Base-by-base conservation (phyloP, 2,329 filamentous ascomycete genomes). In the Celoporthe dispersa region DNA sequence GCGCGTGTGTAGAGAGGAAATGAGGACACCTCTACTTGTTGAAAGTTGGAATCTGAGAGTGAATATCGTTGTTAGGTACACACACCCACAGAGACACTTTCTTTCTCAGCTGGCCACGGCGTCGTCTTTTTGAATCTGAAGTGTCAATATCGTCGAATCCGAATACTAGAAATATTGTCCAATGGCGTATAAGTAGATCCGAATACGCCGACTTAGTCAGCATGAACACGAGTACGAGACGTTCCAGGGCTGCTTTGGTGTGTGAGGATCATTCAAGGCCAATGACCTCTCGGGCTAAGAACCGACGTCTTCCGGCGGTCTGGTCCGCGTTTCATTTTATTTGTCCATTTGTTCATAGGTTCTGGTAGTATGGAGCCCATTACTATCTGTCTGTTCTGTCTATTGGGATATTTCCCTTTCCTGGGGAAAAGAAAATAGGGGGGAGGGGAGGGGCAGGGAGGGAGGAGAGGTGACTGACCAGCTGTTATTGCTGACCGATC, bases 141-240 rank as follows among this genome's bases (percentile, higher is more conserved):
- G n/a, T 6, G 25, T 44, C 33, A 60, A 2, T 37, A 60, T 44
- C 60, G n/a, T 63, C 35, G 62, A 64, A 64, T 28, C 62, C 62
- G 62, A 48, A 48, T 64, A 64, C 62, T 22, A 16, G 14, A 19
- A 16, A 22, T 12, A 19, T n/a, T 33, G 41, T 0, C 62, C 62
- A 51, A 64, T 64, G 22, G 62, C 62, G 62, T 64, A 41, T 64
- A 64, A 48, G 62, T 33, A 16, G 33, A 39, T 39, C 33, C 60
- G 60, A 41, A 62, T 62, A 41, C 60, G 60, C 8, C 22, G 28
- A 2, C 22, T 59, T 59, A 33, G 55, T 59, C 55, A 62, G 60
- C 60, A 62, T 25, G 19, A 64, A 33, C 37, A 6, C 61, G 61
- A 64, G 28, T 64, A 48, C 62, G 62, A 64, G 31, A 22, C 57